Evolutionary conservation across 2,329 filamentous ascomycete genomes (phyloP).

Genomic region (Epichloe sylvatica): DNA sequence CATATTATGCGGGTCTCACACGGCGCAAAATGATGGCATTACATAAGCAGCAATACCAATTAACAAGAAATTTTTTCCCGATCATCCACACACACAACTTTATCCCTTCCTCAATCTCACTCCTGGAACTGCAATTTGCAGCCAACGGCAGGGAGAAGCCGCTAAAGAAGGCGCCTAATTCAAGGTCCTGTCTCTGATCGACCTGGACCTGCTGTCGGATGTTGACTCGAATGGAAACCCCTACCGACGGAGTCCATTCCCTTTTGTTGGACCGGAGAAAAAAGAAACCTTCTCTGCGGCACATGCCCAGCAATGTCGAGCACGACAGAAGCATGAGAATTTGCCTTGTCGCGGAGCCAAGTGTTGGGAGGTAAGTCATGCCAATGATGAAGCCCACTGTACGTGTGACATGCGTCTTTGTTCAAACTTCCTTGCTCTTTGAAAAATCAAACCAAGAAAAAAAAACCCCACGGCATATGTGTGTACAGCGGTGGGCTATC

Average conservation of each 20-base stretch:
- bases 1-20: neutral
- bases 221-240: neutral
- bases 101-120: neutral
- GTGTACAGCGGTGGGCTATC: constrained; percentile 43
- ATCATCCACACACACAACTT: too few relatives aligned
- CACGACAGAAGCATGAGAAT: neutral
- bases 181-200: neutral
- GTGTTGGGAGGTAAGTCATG: neutral
- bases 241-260: neutral
- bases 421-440: too few relatives aligned
- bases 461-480: constrained; percentile 35
- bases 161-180: neutral
- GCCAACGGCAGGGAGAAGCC: neutral
- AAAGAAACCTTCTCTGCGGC: neutral
- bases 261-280: too few relatives aligned
- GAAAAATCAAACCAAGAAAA: too few relatives aligned
- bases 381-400: too few relatives aligned
- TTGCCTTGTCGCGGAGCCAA: neutral
- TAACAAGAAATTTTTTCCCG: neutral
- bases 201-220: neutral
- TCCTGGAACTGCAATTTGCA: neutral
- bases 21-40: neutral
- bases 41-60: constrained; percentile 1
- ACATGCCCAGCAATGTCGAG: neutral
- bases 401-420: neutral